Percentiles rank a stretch among this genome's conserved stretches.
These are phyloP conservation scores for Candida sp. DNA, from an alignment of 1,139 yeast species.

Conservation along the genomic window DNA sequence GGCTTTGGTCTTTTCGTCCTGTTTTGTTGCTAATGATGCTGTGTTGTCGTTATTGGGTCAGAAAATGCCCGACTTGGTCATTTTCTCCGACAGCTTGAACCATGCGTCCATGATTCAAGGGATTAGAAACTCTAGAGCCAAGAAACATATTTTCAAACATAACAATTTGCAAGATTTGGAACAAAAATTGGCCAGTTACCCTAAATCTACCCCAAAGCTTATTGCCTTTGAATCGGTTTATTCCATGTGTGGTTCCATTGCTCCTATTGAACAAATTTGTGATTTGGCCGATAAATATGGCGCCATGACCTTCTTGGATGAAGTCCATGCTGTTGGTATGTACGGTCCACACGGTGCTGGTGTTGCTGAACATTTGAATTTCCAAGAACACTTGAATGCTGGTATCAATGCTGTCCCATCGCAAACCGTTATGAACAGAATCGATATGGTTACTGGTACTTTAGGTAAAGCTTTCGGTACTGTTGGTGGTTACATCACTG, in stretches of 20 bases:
- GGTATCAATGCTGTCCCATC: conserved; percentile 54
- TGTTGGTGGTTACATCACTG: conserved; percentile 98
- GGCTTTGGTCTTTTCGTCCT: conserved; percentile 90
- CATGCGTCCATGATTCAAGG: conserved; percentile 99
- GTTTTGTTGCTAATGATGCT: conserved; percentile 97
- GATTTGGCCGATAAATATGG: conserved; percentile 97
- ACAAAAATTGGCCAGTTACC: conserved; percentile 70
- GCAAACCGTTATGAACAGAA: conserved; percentile 76
- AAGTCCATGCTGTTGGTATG: conserved; percentile 98
- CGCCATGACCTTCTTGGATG: conserved; percentile 94
- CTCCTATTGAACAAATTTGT: conserved; percentile 90
- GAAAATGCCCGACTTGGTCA: conserved; percentile 83
- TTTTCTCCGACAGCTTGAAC: conserved; percentile 88
- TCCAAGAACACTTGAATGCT: conserved; percentile 68
- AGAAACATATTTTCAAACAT: conserved; percentile 88
- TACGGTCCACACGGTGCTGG: conserved; percentile 99
- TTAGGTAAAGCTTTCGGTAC: conserved; percentile 96
- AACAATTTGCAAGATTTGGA: conserved; percentile 86
- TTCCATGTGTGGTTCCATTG: conserved; percentile 97
- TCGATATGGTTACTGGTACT: conserved; percentile 96
- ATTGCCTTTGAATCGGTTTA: conserved; percentile 97
- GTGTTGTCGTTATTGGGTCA: conserved; percentile 91
- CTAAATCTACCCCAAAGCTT: conserved; percentile 82
- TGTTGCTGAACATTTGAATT: conserved; percentile 95
- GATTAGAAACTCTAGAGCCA: conserved; percentile 84